Base-by-base conservation (phyloP, 129 eudicot species). In the Helianthus tuberosus region DNA sequence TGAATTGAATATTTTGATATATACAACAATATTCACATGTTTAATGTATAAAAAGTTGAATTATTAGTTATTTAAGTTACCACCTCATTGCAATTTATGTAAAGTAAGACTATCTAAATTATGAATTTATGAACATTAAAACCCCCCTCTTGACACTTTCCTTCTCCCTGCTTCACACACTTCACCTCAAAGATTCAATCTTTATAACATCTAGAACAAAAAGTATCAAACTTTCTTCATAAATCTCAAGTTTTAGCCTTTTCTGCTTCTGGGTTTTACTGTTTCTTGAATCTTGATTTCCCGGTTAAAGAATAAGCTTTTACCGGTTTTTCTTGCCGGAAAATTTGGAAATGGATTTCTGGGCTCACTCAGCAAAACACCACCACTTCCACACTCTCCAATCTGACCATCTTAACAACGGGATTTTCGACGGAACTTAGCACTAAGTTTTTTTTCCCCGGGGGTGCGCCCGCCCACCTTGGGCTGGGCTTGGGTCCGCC, bases 341-440 rank as follows among this genome's bases (percentile, higher is more conserved):
- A 67, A 71, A 73, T 61, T 85, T 83, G 93, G 87, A 83, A 72
- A 72, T 83, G 81, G 93, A 87, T 75, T 83, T 85, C 67, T 85
- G 89, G 93, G 64, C 72, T 83, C 85, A 75, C 61, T 85, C 90
- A 29, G 77, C 81, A 55, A 85, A 80, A 75, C 84, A 81, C 48
- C 77, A 58, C 69, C 82, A 74, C 69, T 76, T 84, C 44, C 69
- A 86, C 69, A 69, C 75, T 52, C 72, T 72, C 6, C 85, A 76
- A 59, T 48, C 84, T 68, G 70, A 83, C 63, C 68, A 66, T 14
- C 67, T 72, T n/a, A 65, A 63, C 81, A 79, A n/a, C n/a, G n/a
- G n/a, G n/a, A n/a, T n/a, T n/a, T n/a, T n/a, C n/a, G n/a, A n/a
- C n/a, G n/a, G n/a, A n/a, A n/a, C n/a, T n/a, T n/a, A n/a, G n/a